phyloP scores from a whole-genome alignment of 1,284 basidiomycete genomes.

The Boletus hoseneyae region DNA sequence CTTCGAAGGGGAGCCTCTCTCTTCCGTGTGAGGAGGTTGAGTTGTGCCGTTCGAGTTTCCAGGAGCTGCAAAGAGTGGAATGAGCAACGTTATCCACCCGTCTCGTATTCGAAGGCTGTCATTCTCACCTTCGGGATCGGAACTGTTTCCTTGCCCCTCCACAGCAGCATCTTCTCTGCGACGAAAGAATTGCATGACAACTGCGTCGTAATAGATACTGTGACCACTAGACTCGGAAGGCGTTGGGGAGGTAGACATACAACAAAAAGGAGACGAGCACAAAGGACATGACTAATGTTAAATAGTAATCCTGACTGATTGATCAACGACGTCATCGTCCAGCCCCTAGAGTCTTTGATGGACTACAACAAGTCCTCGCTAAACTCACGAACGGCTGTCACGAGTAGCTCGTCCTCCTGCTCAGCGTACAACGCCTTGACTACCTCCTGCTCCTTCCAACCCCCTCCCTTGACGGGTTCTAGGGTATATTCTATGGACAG shows the following conservation, averaged over 20 bases:
- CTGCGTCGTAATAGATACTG: conserved; percentile 30
- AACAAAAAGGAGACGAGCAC: neutral
- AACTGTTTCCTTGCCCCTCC: neutral
- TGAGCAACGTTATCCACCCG: neutral
- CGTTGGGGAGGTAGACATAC: conserved; percentile 19
- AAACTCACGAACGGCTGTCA: conserved; percentile 26
- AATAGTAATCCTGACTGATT: conserved; percentile 21
- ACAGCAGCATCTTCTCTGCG: neutral
- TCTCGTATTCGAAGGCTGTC: too few relatives aligned
- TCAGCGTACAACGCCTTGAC: conserved; percentile 75
- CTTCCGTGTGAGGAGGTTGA: neutral
- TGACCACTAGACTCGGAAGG: conserved; percentile 22
- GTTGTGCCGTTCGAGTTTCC: neutral
- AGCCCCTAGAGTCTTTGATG: conserved; percentile 12
- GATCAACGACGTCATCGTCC: conserved; percentile 22
- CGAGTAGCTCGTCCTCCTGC: conserved; percentile 47
- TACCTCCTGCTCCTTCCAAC: conserved; percentile 75
- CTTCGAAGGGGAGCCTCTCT: neutral
- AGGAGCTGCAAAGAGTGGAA: conserved; percentile 3
- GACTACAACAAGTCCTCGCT: conserved; percentile 22
- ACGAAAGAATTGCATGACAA: conserved; percentile 15
- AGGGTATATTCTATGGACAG: conserved; percentile 82
- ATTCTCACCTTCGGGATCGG: conserved; percentile 5
- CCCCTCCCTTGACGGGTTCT: conserved; percentile 43
- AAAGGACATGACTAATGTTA: conserved; percentile 11